A percentile compares a stretch with the other conserved stretches of the same genome.
These are phyloP conservation scores for Phoma sp. DNA, from an alignment of 2,329 filamentous ascomycete genomes.

Conservation along the genomic window DNA sequence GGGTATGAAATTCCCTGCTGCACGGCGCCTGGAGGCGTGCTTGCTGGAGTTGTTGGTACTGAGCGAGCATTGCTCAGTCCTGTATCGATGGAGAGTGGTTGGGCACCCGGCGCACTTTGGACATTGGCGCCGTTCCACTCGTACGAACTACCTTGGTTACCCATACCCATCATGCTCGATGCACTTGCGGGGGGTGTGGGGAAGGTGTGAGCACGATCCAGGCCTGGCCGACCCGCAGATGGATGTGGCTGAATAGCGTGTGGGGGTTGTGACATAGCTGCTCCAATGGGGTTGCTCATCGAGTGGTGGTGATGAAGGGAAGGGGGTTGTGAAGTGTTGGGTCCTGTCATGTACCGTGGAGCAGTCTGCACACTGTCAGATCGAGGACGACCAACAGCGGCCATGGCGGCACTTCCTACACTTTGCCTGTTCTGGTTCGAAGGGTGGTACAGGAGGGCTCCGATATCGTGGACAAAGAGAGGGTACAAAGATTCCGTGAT, in stretches of 20 bases:
- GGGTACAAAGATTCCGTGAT: constrained; percentile 96
- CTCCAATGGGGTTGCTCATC: constrained; percentile 65
- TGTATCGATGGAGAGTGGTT: constrained; percentile 82
- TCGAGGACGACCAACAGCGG: constrained; percentile 69
- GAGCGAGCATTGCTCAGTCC: constrained; percentile 78
- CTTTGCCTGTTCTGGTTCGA: constrained; percentile 83
- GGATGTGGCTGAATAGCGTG: constrained; percentile 66
- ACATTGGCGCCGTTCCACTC: constrained; percentile 69
- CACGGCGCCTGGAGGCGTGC: constrained; percentile 82
- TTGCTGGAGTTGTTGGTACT: constrained; percentile 89
- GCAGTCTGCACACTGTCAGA: constrained; percentile 49
- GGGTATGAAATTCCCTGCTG: constrained; percentile 83
- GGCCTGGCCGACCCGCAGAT: constrained; percentile 66
- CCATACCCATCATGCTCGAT: constrained; percentile 83
- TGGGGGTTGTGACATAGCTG: constrained; percentile 70
- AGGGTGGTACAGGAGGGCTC: constrained; percentile 89
- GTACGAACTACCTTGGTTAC: constrained; percentile 74
- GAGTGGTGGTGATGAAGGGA: constrained; percentile 75
- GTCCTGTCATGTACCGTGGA: constrained; percentile 64
- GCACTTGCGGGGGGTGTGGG: constrained; percentile 92
- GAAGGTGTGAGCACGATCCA: constrained; percentile 87
- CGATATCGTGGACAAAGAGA: constrained; percentile 96
- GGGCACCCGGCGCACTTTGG: constrained; percentile 61
- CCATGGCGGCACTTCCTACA: constrained; percentile 73
- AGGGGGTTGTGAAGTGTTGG: constrained; percentile 64